Percentiles rank a stretch among this genome's conserved stretches.
Conservation (phyloP, 768 basidiomycete genomes). For the Lyophyllum atratum region DNA sequence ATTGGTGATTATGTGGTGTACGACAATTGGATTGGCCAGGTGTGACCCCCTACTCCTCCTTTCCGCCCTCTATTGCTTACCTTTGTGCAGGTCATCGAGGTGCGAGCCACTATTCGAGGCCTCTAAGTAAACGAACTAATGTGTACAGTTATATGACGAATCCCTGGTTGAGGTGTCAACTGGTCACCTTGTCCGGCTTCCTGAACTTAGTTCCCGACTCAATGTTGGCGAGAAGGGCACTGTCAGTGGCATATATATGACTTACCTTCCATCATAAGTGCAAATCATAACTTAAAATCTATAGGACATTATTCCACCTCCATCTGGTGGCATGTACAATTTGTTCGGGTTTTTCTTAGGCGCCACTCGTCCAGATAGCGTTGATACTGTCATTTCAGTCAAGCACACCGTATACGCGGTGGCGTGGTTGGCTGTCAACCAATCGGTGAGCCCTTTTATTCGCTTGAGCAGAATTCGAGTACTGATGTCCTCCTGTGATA, state of each 20-base stretch:
- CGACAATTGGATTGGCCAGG: constrained; percentile 90
- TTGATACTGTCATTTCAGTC: constrained; percentile 70
- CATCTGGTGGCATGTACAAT: constrained; percentile 43
- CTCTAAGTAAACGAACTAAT: constrained; percentile 8
- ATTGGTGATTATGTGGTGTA: constrained; percentile 81
- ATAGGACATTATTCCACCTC: constrained; percentile 69
- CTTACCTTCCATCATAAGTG: constrained; percentile 1
- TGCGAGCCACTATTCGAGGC: constrained; percentile 32
- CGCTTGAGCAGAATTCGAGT: not conserved
- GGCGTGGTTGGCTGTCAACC: constrained; percentile 87
- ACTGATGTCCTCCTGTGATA: constrained; percentile 25
- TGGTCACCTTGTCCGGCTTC: constrained; percentile 67
- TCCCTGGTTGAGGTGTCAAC: constrained; percentile 69
- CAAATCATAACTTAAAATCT: not conserved
- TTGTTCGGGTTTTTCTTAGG: constrained; percentile 49
- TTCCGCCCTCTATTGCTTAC: not conserved
- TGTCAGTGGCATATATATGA: constrained; percentile 42
- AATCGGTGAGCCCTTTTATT: constrained; percentile 54
- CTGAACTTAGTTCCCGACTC: constrained; percentile 77
- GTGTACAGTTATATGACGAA: constrained; percentile 77
- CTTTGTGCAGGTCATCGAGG: constrained; percentile 68
- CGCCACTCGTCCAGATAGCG: constrained; percentile 39
- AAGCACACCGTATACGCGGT: constrained; percentile 79
- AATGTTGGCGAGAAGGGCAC: constrained; percentile 73
- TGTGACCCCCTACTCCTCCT: constrained; percentile 39